Percentiles rank a stretch among this genome's conserved stretches.
phyloP scores from a whole-genome alignment of 2,329 filamentous ascomycete genomes.

The Periglandula ipomoeae region DNA sequence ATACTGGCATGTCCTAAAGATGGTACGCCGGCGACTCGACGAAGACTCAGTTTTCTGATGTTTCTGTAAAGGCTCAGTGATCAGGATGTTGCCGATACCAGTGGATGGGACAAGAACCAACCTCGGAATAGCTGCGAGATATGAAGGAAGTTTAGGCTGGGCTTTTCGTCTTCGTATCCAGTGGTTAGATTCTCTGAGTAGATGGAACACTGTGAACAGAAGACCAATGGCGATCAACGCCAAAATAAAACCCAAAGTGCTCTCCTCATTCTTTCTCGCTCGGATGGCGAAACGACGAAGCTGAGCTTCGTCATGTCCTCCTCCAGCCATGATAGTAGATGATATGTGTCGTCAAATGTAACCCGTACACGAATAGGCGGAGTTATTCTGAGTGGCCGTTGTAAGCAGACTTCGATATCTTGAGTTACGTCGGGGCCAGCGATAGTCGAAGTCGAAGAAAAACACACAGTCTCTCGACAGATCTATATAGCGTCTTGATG shows the following conservation, averaged over 20 bases:
- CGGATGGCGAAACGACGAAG: constrained; percentile 2
- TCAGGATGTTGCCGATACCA: background rate
- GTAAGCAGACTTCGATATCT: too few relatives aligned
- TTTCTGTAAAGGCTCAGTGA: constrained; percentile 13
- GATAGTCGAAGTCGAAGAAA: too few relatives aligned
- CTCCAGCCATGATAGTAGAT: background rate
- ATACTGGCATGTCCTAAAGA: constrained; percentile 24
- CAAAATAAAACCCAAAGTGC: constrained; percentile 7
- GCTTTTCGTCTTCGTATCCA: background rate
- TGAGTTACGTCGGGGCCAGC: too few relatives aligned
- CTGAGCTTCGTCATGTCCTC: background rate
- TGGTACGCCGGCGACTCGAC: constrained; percentile 17
- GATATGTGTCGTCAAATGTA: too few relatives aligned
- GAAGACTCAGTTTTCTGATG: constrained; percentile 18
- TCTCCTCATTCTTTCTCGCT: constrained; percentile 4
- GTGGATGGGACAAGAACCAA: background rate
- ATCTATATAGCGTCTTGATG: too few relatives aligned
- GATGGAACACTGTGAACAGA: constrained; percentile 6
- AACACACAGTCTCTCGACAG: too few relatives aligned
- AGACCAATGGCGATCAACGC: constrained; percentile 5
- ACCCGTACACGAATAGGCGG: background rate
- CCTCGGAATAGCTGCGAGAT: constrained; percentile 2
- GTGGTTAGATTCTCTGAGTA: constrained; percentile 2
- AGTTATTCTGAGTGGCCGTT: too few relatives aligned
- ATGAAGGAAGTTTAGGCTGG: background rate